A percentile compares a stretch with the other conserved stretches of the same genome.
Evolutionary conservation across 1,284 basidiomycete species (phyloP).

Genomic region (Xerocomus nothofagi): DNA sequence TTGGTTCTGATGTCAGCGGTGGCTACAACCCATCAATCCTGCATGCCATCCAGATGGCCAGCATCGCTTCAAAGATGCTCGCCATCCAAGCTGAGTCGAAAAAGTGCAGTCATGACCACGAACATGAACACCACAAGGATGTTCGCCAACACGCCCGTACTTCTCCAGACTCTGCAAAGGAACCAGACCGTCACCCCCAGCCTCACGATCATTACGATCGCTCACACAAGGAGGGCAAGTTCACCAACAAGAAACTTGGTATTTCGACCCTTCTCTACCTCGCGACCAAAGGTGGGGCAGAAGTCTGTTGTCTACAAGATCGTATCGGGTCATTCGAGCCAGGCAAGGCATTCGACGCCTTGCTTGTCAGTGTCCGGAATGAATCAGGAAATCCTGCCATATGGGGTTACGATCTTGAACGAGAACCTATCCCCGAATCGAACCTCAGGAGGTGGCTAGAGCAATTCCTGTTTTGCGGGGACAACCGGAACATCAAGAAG

Average conservation of each 20-base stretch:
- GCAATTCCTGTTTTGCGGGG: constrained; percentile 80
- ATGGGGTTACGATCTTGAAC: constrained; percentile 47
- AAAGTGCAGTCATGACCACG: constrained; percentile 1
- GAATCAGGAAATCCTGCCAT: constrained; percentile 60
- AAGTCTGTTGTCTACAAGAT: constrained; percentile 72
- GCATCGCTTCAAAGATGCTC: constrained; percentile 78
- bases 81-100: constrained; percentile 39
- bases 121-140: constrained; percentile 8
- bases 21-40: constrained; percentile 86
- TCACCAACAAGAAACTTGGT: constrained; percentile 65
- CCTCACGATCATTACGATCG: constrained; percentile 1
- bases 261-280: constrained; percentile 84
- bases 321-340: constrained; percentile 77
- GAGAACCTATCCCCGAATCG: constrained; percentile 18
- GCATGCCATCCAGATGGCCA: constrained; percentile 79
- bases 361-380: constrained; percentile 59
- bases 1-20: constrained; percentile 93
- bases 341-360: constrained; percentile 91
- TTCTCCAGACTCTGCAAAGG: constrained; percentile 2
- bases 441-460: constrained; percentile 58
- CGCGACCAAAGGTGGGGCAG: constrained; percentile 90
- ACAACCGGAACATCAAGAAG: constrained; percentile 82
- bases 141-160: not conserved
- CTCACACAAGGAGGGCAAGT: constrained; percentile 31
- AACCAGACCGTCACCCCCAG: not conserved